These are phyloP conservation scores for Phylloporus sp. DNA, from an alignment of 768 basidiomycete species.

Conservation along the genomic window DNA sequence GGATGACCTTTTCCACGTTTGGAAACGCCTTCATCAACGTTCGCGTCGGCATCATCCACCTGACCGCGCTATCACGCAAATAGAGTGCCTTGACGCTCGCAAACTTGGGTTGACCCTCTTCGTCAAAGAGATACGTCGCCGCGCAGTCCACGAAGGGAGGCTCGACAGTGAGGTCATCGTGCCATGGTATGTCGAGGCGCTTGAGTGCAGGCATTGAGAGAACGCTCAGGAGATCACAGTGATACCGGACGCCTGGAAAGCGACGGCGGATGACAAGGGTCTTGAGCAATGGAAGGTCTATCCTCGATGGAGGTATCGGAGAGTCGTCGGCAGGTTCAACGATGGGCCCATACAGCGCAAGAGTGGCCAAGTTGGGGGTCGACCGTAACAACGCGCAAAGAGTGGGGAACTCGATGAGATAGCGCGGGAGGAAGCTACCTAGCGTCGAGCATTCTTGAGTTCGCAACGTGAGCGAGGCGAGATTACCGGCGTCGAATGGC, in stretches of 20 bases:
- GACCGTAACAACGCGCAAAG: conserved; percentile 12
- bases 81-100: conserved; percentile 8
- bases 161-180: conserved; percentile 13
- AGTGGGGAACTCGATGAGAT: conserved; percentile 14
- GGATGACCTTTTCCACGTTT: conserved; percentile 10
- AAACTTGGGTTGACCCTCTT: conserved; percentile 9
- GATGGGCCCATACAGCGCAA: conserved; percentile 14
- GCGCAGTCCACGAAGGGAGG: conserved; percentile 1
- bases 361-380: conserved; percentile 5
- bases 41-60: conserved; percentile 12
- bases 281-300: conserved; percentile 5
- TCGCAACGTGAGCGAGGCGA: conserved; percentile 14
- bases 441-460: conserved; percentile 9
- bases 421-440: conserved; percentile 1
- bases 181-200: conserved; percentile 17
- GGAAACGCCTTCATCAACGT: conserved; percentile 17
- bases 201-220: conserved; percentile 9
- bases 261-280: conserved; percentile 18
- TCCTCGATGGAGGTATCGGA: background rate
- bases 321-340: conserved; percentile 12
- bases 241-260: conserved; percentile 13
- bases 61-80: conserved; percentile 8
- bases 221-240: conserved; percentile 9
- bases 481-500: conserved; percentile 5
- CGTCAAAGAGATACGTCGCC: conserved; percentile 10